Evolutionary conservation across 495 filamentous ascomycete species (phyloP), one percentile per base, ranked within the genome.

Genomic region (Penicillium arizonense): DNA sequence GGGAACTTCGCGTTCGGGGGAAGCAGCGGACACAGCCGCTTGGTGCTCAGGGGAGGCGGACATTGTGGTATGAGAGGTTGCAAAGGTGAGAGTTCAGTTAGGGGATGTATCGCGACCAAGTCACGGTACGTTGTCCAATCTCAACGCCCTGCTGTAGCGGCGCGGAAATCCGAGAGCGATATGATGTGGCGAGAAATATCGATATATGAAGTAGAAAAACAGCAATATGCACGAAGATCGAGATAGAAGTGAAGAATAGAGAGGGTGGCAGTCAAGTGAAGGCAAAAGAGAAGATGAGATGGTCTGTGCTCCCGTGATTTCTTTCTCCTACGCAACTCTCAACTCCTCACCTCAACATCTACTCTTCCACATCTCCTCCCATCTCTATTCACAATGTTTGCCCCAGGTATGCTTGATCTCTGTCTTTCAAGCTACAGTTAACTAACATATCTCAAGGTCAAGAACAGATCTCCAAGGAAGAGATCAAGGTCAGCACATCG

Each of bases 381-480:
- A 13, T 32, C 21, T 23, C 11, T 47, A 26, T 20, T 40, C 68
- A 77, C 44, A 54, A 77, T 77, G 75, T 77, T 77, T 47, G 73
- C 69, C 41, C 73, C 73, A 47, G 73, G 75, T 76, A 57, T 51
- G 68, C 51, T 36, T 3, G 3, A 14, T n/a, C 11, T 39, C 36
- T 21, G 12, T 26, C 33, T n/a, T 3, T 4, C 20, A 20, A 33
- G 18, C 23, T 21, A 14, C 8, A 23, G 11, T 40, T 24, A 58
- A 34, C 3, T 32, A 20, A n/a, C 18, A 37, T 52, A 45, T 45
- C 18, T 38, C 1, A 46, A 76, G 72, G 69, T 52, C 70, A 74
- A 42, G 68, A 78, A 70, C 72, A 72, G 68, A 62, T 72, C 56
- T 76, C 74, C 58, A 68, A 70, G 62, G 72, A 77, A 67, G 67